Evolutionary conservation across 495 filamentous ascomycete genomes (phyloP), one percentile per base, ranked within the genome.

Genomic region (Penicillium canariense): DNA sequence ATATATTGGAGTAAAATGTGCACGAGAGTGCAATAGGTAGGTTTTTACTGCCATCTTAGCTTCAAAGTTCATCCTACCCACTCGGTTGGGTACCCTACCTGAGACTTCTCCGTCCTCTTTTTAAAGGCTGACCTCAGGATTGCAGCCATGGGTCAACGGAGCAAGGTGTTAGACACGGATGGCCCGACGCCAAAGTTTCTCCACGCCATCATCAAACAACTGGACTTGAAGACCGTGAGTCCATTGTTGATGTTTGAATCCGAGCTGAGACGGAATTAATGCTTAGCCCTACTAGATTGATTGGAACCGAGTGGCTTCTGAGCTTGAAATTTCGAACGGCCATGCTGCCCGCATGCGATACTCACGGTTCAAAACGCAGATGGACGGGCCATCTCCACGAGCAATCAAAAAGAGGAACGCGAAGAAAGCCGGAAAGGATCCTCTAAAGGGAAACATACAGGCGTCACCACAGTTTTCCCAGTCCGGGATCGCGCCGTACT

Each of bases 271-370:
- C 35, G n/a, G 30, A 31, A 18, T 22, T 43, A 18, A 30, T 35
- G 9, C 34, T 53, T 8, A 48, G 23, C 11, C 18, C 14, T 27
- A 11, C 10, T n/a, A 90, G 87, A 84, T 90, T 59, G 83, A 91
- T 65, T 91, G 87, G 88, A 84, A 80, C 56, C 67, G 76, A 50
- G 86, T 91, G 22, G 87, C 88, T 22, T 52, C 68, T 6, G 75
- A 85, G 39, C 66, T 79, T 2, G 75, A 80, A 49, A 88, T 90
- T 52, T 87, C 86, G 56, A 91, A 90, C 63, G 87, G 87, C 61
- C 88, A 91, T 68, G 88, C 88, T 8, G 87, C 88, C 27, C 85
- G 88, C 40, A 91, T 91, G 88, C 85, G 88, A 30, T 91, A 82
- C 68, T 84, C 83, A 18, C 83, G 88, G 35, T 89, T 90, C 52